These are phyloP conservation scores for Pyrenula massariospora DNA, from an alignment of 495 filamentous ascomycete genomes.

Conservation along the genomic window DNA sequence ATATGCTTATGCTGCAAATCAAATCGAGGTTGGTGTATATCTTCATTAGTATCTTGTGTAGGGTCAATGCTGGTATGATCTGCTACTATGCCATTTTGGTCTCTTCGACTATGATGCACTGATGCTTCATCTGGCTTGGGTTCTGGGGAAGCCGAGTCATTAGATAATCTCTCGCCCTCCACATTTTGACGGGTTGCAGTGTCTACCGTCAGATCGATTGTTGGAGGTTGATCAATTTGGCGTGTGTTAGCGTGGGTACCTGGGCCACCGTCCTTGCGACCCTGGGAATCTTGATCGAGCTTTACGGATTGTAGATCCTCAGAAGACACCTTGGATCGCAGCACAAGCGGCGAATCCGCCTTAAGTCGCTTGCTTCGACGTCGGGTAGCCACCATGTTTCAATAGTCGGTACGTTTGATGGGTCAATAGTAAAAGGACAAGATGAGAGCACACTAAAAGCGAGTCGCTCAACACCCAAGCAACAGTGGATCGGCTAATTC, in stretches of 20 bases:
- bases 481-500: too few species aligned
- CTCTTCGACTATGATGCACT: background rate
- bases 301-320: background rate
- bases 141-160: background rate
- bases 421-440: too few species aligned
- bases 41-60: background rate
- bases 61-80: background rate
- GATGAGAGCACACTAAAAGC: too few species aligned
- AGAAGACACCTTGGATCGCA: background rate
- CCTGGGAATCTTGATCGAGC: background rate
- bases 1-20: background rate
- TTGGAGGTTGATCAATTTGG: background rate
- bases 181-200: background rate
- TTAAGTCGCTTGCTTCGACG: background rate
- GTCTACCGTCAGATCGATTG: background rate
- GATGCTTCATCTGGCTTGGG: background rate
- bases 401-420: too few species aligned
- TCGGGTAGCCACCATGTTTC: background rate
- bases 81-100: background rate
- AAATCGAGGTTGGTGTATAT: background rate
- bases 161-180: background rate
- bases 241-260: background rate
- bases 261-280: background rate
- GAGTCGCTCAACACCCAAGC: too few species aligned
- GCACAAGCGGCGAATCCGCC: background rate